phyloP scores from a whole-genome alignment of 2,329 filamentous ascomycete genomes.

The Cordyceps farinosa region DNA sequence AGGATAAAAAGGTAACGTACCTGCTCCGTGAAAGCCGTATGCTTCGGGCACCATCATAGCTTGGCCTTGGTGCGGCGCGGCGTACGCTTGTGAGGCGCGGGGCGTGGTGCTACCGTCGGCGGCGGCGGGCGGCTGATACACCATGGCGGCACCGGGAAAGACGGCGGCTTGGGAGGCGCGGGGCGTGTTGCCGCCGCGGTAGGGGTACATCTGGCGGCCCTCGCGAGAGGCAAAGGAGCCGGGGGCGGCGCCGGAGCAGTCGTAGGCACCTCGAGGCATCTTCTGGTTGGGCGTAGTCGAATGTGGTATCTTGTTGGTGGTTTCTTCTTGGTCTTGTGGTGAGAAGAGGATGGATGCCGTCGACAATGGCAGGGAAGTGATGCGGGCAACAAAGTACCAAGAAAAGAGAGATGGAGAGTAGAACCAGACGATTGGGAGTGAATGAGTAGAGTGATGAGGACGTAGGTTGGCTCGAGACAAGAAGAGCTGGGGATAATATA shows the following conservation, averaged over 20 bases:
- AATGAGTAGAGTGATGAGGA: too few species aligned
- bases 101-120: background rate
- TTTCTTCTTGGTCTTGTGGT: background rate
- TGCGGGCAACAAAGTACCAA: too few species aligned
- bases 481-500: too few species aligned
- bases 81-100: background rate
- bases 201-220: slow-evolving; percentile 5
- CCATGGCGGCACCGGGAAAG: background rate
- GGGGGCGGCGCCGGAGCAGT: slow-evolving; percentile 14
- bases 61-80: background rate
- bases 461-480: too few species aligned
- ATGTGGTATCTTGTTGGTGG: too few species aligned
- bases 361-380: background rate
- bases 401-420: too few species aligned
- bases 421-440: too few species aligned
- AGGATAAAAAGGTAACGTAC: background rate
- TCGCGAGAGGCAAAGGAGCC: slow-evolving; percentile 11
- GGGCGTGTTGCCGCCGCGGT: slow-evolving; percentile 2
- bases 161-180: slow-evolving; percentile 4
- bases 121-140: background rate
- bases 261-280: slow-evolving; percentile 14
- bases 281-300: too few species aligned
- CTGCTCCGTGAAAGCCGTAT: background rate
- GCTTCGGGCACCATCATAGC: background rate
- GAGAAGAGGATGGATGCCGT: background rate